phyloP scores from a whole-genome alignment of 441 rosid genomes.

The Raphanus hybrid region DNA sequence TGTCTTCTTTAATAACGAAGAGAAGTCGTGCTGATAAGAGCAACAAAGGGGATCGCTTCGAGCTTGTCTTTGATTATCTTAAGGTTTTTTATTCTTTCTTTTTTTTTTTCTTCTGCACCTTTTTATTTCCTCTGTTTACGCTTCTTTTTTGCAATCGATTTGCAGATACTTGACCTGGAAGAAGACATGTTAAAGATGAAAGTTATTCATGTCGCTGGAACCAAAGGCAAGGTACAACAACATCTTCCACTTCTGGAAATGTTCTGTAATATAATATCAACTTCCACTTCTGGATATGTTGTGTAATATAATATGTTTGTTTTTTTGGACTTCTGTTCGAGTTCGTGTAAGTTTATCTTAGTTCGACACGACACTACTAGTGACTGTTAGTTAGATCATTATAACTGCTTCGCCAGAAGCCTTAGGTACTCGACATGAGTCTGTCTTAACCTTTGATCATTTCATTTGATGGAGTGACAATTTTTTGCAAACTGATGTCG shows the following conservation, averaged over 20 bases:
- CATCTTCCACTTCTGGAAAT: background rate
- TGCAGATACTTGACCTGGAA: slow-evolving; percentile 81
- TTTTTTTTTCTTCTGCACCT: background rate
- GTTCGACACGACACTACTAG: too few species aligned
- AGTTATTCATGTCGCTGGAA: slow-evolving; percentile 94
- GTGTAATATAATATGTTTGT: background rate
- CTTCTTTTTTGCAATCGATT: background rate
- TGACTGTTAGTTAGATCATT: too few species aligned
- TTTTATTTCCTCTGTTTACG: background rate
- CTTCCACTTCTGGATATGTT: background rate
- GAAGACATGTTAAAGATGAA: slow-evolving; percentile 78
- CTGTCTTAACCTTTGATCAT: too few species aligned
- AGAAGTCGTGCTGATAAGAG: slow-evolving; percentile 87
- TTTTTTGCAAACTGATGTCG: too few species aligned
- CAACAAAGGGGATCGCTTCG: slow-evolving; percentile 83
- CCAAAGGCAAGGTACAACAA: slow-evolving; percentile 86
- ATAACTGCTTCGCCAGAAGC: too few species aligned
- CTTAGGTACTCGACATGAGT: too few species aligned
- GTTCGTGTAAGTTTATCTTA: too few species aligned
- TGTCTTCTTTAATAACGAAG: slow-evolving; percentile 85
- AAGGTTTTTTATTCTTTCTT: slow-evolving; percentile 49
- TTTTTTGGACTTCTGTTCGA: too few species aligned
- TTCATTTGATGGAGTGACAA: too few species aligned
- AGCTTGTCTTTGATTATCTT: slow-evolving; percentile 78
- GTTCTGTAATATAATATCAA: background rate